A percentile compares a stretch with the other conserved stretches of the same genome.
These are phyloP conservation scores for Vaccinium darrowii DNA, from an alignment of 148 eudicot genomes.

Conservation along the genomic window DNA sequence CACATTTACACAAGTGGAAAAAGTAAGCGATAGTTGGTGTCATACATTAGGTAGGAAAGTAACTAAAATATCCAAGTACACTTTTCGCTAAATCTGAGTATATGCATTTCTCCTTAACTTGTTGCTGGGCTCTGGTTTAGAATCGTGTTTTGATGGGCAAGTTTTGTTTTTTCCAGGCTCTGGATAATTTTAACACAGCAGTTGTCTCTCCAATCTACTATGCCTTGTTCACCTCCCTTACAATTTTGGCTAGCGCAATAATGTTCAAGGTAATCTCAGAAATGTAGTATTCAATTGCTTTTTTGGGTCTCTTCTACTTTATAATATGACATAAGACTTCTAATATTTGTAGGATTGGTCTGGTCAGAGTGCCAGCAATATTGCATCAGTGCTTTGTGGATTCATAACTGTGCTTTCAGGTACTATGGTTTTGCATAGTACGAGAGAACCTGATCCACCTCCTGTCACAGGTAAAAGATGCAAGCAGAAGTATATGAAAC, in stretches of 20 bases:
- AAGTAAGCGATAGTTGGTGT: background rate
- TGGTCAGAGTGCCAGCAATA: slow-evolving; percentile 62
- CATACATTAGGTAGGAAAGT: too few relatives aligned
- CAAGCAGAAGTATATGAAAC: background rate
- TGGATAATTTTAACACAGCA: slow-evolving; percentile 65
- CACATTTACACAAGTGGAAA: background rate
- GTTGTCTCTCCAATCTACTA: slow-evolving; percentile 71
- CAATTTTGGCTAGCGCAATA: slow-evolving; percentile 66
- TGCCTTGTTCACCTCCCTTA: slow-evolving; percentile 69
- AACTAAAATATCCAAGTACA: background rate
- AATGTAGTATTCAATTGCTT: background rate
- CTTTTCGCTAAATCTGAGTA: background rate
- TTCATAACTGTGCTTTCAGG: slow-evolving; percentile 70
- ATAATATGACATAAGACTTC: background rate
- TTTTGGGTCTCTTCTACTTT: background rate
- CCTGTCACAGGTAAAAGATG: slow-evolving; percentile 31
- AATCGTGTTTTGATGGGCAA: background rate
- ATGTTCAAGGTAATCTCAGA: slow-evolving; percentile 56
- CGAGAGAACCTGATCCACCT: slow-evolving; percentile 50
- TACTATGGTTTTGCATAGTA: slow-evolving; percentile 58
- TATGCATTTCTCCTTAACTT: background rate
- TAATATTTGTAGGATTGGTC: slow-evolving; percentile 52
- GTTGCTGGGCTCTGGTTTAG: background rate
- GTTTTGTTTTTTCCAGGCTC: slow-evolving; percentile 40
- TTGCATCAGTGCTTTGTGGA: slow-evolving; percentile 68